A percentile compares a stretch with the other conserved stretches of the same genome.
Evolutionary conservation across 2,329 filamentous ascomycete genomes (phyloP).

Genomic region (Phoma herbarum): DNA sequence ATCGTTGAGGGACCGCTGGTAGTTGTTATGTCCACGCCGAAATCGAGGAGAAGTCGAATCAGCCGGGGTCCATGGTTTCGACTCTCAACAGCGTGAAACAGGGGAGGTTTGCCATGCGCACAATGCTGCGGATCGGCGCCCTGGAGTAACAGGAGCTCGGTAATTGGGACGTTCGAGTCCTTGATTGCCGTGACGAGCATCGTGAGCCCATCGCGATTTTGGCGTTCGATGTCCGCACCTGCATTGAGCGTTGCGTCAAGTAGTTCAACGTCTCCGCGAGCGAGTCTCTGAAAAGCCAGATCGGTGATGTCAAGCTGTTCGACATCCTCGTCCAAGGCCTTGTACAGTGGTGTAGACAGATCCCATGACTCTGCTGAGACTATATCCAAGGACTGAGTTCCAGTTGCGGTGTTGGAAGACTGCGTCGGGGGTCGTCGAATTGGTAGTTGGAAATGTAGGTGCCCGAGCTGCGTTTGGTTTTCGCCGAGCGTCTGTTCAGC

Average conservation of each 20-base stretch:
- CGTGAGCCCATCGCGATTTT: not conserved
- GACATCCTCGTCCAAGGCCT: not conserved
- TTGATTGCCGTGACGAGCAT: slow-evolving; percentile 1
- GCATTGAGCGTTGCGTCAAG: not conserved
- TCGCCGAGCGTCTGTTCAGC: not conserved
- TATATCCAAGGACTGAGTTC: not conserved
- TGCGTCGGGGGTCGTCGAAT: not conserved
- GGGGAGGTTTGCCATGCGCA: not conserved
- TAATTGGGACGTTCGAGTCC: not conserved
- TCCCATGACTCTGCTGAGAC: too few relatives aligned
- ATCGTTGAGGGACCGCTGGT: slow-evolving; percentile 20
- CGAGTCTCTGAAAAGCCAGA: not conserved
- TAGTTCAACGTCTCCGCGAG: not conserved
- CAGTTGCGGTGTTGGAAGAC: not conserved
- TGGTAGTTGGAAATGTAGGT: not conserved
- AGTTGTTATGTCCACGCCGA: slow-evolving; percentile 7
- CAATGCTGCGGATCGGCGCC: not conserved
- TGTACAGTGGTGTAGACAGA: too few relatives aligned
- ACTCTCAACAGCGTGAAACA: slow-evolving; percentile 2
- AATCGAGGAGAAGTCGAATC: slow-evolving; percentile 5
- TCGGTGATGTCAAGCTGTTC: not conserved
- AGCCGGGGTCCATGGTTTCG: not conserved
- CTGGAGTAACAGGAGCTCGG: not conserved
- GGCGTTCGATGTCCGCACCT: not conserved
- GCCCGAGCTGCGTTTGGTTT: not conserved